Evolutionary conservation across 768 basidiomycete genomes (phyloP), one percentile per base, ranked within the genome.

Genomic region (Rhizopogon roseolus): DNA sequence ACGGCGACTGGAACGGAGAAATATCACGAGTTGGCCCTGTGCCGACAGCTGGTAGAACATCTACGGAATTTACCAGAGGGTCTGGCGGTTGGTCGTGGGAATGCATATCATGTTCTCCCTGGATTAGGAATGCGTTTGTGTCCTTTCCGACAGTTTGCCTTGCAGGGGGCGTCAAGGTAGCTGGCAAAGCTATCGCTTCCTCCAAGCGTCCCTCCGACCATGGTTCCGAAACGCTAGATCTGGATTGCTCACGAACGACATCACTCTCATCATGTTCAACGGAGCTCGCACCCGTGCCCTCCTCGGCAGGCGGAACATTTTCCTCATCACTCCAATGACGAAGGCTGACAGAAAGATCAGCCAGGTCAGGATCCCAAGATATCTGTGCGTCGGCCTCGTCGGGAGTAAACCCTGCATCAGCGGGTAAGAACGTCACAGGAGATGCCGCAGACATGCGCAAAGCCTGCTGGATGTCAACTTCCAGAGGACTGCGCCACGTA

Each of bases 11-110:
- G n/a, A 45, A 37, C 4, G 39, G 27, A 34, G 57, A 53, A 13
- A 60, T 44, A 13, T 48, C 42, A 28, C 41, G 50, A 36, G 53
- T 50, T 61, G 54, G 63, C 58, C 13, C 56, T 69, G 36, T 61
- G 41, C 40, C 59, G 34, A 36, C 34, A 0, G 34, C 11, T 4
- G 46, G 36, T 9, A 34, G 19, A 16, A 19, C 19, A 22, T 48
- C 32, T 22, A 14, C 46, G 3, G 19, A 48, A 22, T 36, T 11
- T 1, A 36, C 19, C 34, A 22, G 10, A 22, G 17, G 29, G 29
- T 16, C 34, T 36, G 34, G 19, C 9, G 34, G 14, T 34, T 48
- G 32, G 14, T 48, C 45, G 9, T 25, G 22, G 4, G 25, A 25
- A 36, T 48, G 46, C 8, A 48, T 16, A 36, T n/a, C 13, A 4